phyloP scores from a whole-genome alignment of 768 basidiomycete species.

The Rhizopogon sp. region DNA sequence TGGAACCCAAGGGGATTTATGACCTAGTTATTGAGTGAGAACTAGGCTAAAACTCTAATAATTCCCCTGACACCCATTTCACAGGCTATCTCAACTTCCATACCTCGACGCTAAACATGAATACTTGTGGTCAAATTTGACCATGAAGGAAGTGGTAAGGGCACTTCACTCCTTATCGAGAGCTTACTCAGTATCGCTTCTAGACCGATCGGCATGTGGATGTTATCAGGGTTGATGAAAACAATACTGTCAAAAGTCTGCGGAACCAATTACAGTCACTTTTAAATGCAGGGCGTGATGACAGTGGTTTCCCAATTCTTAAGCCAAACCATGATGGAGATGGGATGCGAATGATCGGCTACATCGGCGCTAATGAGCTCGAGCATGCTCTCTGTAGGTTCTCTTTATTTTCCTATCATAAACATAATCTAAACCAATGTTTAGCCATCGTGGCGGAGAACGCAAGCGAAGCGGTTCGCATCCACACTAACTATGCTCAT shows the following conservation, averaged over 20 bases:
- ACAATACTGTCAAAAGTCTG: conserved; percentile 76
- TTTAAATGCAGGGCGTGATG: conserved; percentile 56
- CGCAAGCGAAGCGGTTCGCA: conserved; percentile 60
- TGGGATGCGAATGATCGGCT: conserved; percentile 73
- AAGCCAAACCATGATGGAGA: conserved; percentile 38
- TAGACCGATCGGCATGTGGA: conserved; percentile 67
- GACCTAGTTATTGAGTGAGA: conserved; percentile 87
- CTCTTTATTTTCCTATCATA: neutral
- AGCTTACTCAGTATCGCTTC: neutral
- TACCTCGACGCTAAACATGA: conserved; percentile 90
- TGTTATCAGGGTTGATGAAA: conserved; percentile 63
- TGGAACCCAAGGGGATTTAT: conserved; percentile 84
- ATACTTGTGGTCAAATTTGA: conserved; percentile 77
- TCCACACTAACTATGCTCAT: conserved; percentile 44
- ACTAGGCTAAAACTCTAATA: neutral
- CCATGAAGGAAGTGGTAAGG: conserved; percentile 76
- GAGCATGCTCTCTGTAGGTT: conserved; percentile 84
- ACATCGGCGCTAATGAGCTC: conserved; percentile 88
- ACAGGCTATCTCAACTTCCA: conserved; percentile 76
- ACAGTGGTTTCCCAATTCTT: conserved; percentile 87
- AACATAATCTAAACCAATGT: neutral
- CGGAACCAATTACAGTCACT: conserved; percentile 62
- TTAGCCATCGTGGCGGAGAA: conserved; percentile 73
- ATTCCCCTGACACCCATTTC: neutral
- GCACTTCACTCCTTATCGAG: neutral